Evolutionary conservation across 2,329 filamentous ascomycete genomes (phyloP), one percentile per base, ranked within the genome.

Genomic region (Fusarium brachygibbosum): DNA sequence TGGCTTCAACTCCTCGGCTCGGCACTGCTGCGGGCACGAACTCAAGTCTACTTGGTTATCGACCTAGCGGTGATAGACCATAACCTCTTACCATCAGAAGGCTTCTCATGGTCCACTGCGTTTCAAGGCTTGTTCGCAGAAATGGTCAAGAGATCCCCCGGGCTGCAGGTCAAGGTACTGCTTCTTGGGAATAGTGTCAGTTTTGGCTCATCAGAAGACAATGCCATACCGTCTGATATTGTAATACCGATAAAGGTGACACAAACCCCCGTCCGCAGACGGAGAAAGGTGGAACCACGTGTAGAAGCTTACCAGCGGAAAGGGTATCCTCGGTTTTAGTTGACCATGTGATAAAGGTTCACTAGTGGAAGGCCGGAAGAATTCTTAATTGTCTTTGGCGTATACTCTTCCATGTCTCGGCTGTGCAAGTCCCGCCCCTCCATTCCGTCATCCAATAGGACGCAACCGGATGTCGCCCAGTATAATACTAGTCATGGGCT

Each of bases 181-280:
- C 40, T 54, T 11, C 6, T 54, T 6, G 23, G 40, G 1, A 46
- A 46, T 6, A 46, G 51, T 7, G 13, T 54, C 11, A 54, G 23
- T 21, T 29, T 46, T 10, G 40, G 31, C 3, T 9, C 23, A 14
- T 45, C 51, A 17, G 31, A 46, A 29, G 21, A 17, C 7, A n/a
- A 28, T 0, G 13, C 12, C 13, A 16, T 54, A 13, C 23, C 51
- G 21, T 35, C 31, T 17, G 51, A 46, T 17, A 16, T 54, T 19
- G 51, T 54, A 12, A 28, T 54, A 46, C 31, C 51, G 7, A 28
- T 54, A 14, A 54, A 13, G n/a, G 51, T 54, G 0, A 46, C 40
- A 21, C 40, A 46, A 2, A 46, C 10, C 6, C 51, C 51, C 3
- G 23, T 29, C 13, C 51, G 51, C 4, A 21, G 51, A 13, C 40